phyloP scores from a whole-genome alignment of 2,329 filamentous ascomycete genomes.

The Exophiala sp. region DNA sequence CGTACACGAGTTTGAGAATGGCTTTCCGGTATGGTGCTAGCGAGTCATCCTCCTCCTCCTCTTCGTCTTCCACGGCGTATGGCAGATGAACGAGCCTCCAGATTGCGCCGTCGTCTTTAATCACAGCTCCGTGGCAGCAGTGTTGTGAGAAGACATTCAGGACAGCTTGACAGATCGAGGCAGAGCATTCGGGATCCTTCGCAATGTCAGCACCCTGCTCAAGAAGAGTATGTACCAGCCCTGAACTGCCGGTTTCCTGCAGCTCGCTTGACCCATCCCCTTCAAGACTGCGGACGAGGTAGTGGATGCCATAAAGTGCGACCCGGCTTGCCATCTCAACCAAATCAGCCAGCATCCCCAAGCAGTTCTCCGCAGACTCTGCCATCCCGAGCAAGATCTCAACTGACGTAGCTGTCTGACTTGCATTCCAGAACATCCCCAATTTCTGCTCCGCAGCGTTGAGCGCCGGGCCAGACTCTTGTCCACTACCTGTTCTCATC shows the following conservation, averaged over 20 bases:
- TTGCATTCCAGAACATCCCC: conserved; percentile 9
- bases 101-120: conserved; percentile 8
- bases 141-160: conserved; percentile 21
- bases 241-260: conserved; percentile 3
- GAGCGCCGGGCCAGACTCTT: conserved; percentile 2
- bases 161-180: conserved; percentile 18
- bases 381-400: conserved; percentile 12
- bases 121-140: conserved; percentile 6
- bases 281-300: conserved; percentile 6
- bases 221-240: conserved; percentile 14
- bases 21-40: conserved; percentile 18
- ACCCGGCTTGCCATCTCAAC: conserved; percentile 25
- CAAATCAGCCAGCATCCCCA: conserved; percentile 21
- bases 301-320: conserved; percentile 14
- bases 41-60: conserved; percentile 15
- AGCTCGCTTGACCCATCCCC: conserved; percentile 4
- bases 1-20: conserved; percentile 22
- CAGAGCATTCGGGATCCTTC: conserved; percentile 8
- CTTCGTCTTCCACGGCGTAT: neutral
- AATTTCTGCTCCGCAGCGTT: conserved; percentile 25
- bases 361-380: conserved; percentile 1
- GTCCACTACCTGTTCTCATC: neutral
- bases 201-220: conserved; percentile 11
- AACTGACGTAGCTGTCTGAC: conserved; percentile 12
- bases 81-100: conserved; percentile 18